phyloP scores from a whole-genome alignment of 2,329 filamentous ascomycete genomes.

The Aspergillus clavatus region DNA sequence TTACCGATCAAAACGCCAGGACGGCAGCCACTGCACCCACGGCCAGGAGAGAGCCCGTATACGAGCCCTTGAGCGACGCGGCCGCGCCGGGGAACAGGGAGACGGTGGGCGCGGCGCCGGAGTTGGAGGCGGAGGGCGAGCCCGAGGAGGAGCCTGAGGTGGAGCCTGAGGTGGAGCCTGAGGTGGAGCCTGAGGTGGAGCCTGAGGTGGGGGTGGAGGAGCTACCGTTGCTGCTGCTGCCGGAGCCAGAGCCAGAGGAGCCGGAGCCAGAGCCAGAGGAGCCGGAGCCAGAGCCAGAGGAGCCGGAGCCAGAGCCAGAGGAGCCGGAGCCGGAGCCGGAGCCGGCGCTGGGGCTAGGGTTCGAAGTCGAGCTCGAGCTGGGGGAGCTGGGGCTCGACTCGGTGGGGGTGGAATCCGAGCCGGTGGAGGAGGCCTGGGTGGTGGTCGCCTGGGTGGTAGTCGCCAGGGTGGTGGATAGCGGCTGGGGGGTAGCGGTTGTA shows the following conservation, averaged over 20 bases:
- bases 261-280: conserved; percentile 9
- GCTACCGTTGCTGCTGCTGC: neutral
- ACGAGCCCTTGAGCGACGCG: conserved; percentile 19
- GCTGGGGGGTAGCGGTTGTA: too few species aligned
- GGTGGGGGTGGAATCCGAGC: conserved; percentile 11
- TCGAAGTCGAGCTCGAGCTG: conserved; percentile 3
- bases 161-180: too few species aligned
- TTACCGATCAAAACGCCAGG: conserved; percentile 26
- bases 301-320: conserved; percentile 8
- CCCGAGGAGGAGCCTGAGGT: conserved; percentile 5
- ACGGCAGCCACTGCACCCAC: conserved; percentile 24
- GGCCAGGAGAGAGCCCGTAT: conserved; percentile 15
- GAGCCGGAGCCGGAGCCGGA: conserved; percentile 11
- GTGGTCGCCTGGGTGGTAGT: conserved; percentile 12
- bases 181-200: conserved; percentile 8
- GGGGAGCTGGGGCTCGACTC: neutral
- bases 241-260: conserved; percentile 6
- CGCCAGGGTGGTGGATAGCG: conserved; percentile 2
- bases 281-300: conserved; percentile 2
- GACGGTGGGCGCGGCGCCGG: conserved; percentile 15
- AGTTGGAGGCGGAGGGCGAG: too few species aligned
- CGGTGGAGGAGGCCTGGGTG: conserved; percentile 8
- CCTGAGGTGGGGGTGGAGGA: conserved; percentile 10
- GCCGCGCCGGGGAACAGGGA: conserved; percentile 19
- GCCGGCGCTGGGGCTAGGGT: conserved; percentile 1